A percentile compares a stretch with the other conserved stretches of the same genome.
phyloP scores from a whole-genome alignment of 75 land plant genomes.

The Adiantum capillusveneris region DNA sequence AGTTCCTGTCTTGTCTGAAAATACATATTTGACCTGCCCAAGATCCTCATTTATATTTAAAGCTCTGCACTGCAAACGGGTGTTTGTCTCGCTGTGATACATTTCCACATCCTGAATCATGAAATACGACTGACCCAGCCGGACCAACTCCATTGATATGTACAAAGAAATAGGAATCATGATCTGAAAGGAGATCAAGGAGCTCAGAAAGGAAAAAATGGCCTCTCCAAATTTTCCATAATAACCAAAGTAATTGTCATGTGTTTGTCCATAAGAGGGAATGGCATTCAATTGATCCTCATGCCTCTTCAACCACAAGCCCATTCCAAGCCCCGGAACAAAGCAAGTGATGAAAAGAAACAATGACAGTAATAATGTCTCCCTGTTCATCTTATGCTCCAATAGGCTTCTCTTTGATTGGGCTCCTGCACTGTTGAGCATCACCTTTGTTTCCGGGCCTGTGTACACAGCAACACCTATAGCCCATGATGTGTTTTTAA shows the following conservation, averaged over 20 bases:
- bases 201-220: constrained; percentile 70
- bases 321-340: constrained; percentile 61
- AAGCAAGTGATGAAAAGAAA: constrained; percentile 59
- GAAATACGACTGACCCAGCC: constrained; percentile 81
- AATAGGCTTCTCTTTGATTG: constrained; percentile 74
- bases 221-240: constrained; percentile 68
- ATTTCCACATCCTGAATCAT: constrained; percentile 76
- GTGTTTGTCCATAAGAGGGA: constrained; percentile 52
- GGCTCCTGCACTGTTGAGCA: constrained; percentile 73
- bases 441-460: constrained; percentile 87
- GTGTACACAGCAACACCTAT: constrained; percentile 87
- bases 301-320: constrained; percentile 56
- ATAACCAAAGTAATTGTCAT: constrained; percentile 29
- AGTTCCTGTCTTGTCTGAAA: constrained; percentile 88
- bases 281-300: constrained; percentile 40
- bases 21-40: constrained; percentile 75
- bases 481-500: constrained; percentile 76
- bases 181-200: constrained; percentile 75
- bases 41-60: constrained; percentile 91
- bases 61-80: constrained; percentile 78
- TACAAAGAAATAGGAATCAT: constrained; percentile 90
- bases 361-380: constrained; percentile 67
- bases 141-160: constrained; percentile 85
- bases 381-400: constrained; percentile 76
- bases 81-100: constrained; percentile 54